Base-by-base conservation (phyloP, 2,329 filamentous ascomycete species). In the Aureobasidium zeae region DNA sequence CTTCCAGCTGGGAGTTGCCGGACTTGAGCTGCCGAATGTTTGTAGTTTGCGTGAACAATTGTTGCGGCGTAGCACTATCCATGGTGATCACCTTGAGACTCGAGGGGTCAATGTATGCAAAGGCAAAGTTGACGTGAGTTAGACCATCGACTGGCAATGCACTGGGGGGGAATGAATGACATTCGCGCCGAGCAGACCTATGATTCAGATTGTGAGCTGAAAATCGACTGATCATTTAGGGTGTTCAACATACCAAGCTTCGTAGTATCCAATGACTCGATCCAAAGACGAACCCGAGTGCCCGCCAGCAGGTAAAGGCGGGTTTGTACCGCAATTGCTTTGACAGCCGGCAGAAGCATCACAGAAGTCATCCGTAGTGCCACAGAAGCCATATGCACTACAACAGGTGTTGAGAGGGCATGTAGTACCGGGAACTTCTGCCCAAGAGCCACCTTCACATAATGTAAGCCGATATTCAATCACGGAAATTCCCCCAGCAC, bases 71-170 rank as follows among this genome's bases (percentile, higher is more conserved):
- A 0, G 45, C 39, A 3, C 39, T 15, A n/a, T 54, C 51, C 50
- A 59, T 59, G 0, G 63, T 33, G 4, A 31, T 22, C 3, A 51
- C 17, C 10, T 34, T 8, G 21, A 15, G 66, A 1, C 57, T 59
- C 0, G 33, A 38, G 0, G 67, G 60, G 31, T 69, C 57, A 37
- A 71, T 61, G 17, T 59, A 61, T 1, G 60, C 63, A 44, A 70
- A 71, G 0, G 67, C 63, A 34, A 57, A 62, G 48, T 63, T 63
- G 41, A 63, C 42, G 34, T 48, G 46, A 7, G 48, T 50, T 3
- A 22, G 22, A 16, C 7, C 29, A 3, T 10, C 15, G 5, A 32
- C 6, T 7, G 20, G 10, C 2, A 43, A 9, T 5, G 35, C 22
- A 16, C 30, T 26, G 5, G 37, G 36, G 6, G 7, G 2, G 3